phyloP scores from a whole-genome alignment of 352 stramenopile genomes.

The Pythium aquatile region DNA sequence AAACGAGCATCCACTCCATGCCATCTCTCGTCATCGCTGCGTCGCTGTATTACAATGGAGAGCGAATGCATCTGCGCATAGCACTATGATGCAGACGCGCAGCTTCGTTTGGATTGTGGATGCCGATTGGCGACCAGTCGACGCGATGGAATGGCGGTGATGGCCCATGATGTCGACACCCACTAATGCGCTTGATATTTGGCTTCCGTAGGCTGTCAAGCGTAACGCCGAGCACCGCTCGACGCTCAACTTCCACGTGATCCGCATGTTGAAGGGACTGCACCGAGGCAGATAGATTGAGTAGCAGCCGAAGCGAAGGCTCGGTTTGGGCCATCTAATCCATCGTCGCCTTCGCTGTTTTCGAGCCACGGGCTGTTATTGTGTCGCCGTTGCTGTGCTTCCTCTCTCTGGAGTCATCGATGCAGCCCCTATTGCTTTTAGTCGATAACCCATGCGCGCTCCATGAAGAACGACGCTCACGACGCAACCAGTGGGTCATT shows the following conservation, averaged over 20 bases:
- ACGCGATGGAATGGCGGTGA: background rate
- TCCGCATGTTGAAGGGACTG: conserved; percentile 85
- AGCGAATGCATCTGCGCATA: background rate
- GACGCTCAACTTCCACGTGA: conserved; percentile 87
- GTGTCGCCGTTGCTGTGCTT: background rate
- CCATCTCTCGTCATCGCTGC: background rate
- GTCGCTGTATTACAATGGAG: background rate
- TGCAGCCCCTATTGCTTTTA: no score
- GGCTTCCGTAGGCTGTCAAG: conserved; percentile 41
- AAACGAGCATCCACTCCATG: background rate
- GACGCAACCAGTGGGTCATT: no score
- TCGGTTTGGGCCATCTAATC: background rate
- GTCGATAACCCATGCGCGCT: no score
- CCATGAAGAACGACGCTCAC: no score
- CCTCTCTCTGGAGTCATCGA: background rate
- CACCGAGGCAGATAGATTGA: conserved; percentile 28
- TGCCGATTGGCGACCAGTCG: background rate
- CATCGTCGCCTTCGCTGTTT: conserved; percentile 3
- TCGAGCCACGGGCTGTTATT: background rate
- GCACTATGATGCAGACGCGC: background rate
- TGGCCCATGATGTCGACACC: background rate
- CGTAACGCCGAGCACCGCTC: conserved; percentile 71
- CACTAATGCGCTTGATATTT: conserved; percentile 2
- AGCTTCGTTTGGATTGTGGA: background rate
- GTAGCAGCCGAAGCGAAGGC: conserved; percentile 14